Base-by-base conservation (phyloP, 129 eudicot genomes). In the Erigeron canadensis region DNA sequence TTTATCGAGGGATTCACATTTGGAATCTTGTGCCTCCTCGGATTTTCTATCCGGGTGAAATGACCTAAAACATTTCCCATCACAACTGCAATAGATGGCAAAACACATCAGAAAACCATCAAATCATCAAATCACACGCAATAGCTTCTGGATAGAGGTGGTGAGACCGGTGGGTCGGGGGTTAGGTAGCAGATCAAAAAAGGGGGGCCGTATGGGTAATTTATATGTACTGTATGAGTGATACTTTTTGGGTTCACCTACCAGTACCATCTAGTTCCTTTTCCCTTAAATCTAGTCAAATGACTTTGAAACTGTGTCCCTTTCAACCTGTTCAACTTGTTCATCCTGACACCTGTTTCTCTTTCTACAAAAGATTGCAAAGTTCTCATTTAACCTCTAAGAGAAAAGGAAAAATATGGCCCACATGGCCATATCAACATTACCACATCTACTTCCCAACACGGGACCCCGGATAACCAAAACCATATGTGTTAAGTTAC, bases 11-110 rank as follows among this genome's bases (percentile, higher is more conserved):
- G 93, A 80, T 48, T 65, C 65, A 74, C 96, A 89, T 1, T 61
- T 6, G 28, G 93, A 84, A 0, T 82, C 86, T 11, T 66, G 73
- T 42, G 81, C 81, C 61, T 78, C 81, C 65, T 84, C 92, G 46
- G 56, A 79, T 64, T 82, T 79, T 37, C 11, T 21, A 21, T 86
- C 84, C 16, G 86, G 80, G 81, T 89, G 96, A 71, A 89, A 89
- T 56, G 96, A 86, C 84, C 96, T 84, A 81, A 89, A 67, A 75
- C 96, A 89, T 80, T 72, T 86, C 43, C 96, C 96, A 1, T 89
- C 96, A 58, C 96, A 89, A 28, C 96, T 89, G 79, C 75, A 79
- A 10, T 34, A 10, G 39, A 72, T 23, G 28, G 37, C 5, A 18
- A 73, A 66, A 79, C 57, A 45, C 54, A 48, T 59, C 48, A 66